These are phyloP conservation scores for Lojkania enalia DNA, from an alignment of 2,329 filamentous ascomycete species.

Conservation along the genomic window DNA sequence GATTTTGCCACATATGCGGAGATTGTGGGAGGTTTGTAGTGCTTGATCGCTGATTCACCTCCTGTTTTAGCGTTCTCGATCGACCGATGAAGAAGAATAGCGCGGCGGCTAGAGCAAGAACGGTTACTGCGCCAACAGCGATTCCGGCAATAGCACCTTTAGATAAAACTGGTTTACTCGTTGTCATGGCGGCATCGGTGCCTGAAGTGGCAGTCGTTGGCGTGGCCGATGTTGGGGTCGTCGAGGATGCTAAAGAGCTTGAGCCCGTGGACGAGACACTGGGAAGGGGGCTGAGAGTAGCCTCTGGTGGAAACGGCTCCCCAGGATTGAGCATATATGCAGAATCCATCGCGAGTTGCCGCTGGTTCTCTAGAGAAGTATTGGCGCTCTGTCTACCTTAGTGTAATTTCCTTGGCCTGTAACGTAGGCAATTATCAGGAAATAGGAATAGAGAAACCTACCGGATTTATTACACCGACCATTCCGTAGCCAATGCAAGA, in stretches of 20 bases:
- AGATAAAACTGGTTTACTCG: too few species aligned
- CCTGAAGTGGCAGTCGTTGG: not conserved
- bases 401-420: not conserved
- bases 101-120: slow-evolving; percentile 23
- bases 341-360: slow-evolving; percentile 24
- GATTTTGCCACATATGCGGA: too few species aligned
- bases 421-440: not conserved
- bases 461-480: slow-evolving; percentile 76
- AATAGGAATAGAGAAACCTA: slow-evolving; percentile 38
- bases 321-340: slow-evolving; percentile 39
- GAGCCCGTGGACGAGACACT: not conserved
- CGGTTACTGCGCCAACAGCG: slow-evolving; percentile 58
- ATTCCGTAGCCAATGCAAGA: slow-evolving; percentile 69
- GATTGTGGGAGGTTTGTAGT: too few species aligned
- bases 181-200: slow-evolving; percentile 5
- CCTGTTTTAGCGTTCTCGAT: slow-evolving; percentile 24
- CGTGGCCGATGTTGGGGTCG: not conserved
- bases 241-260: not conserved
- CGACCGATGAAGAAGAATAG: slow-evolving; percentile 36
- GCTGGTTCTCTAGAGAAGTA: slow-evolving; percentile 25
- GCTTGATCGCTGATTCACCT: slow-evolving; percentile 18
- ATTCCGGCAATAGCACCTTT: slow-evolving; percentile 52
- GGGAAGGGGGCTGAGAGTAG: slow-evolving; percentile 11
- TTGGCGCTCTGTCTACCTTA: slow-evolving; percentile 1
- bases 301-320: slow-evolving; percentile 37